Evolutionary conservation across 148 eudicot genomes (phyloP), one percentile per base, ranked within the genome.

Genomic region (Spergularia marina): DNA sequence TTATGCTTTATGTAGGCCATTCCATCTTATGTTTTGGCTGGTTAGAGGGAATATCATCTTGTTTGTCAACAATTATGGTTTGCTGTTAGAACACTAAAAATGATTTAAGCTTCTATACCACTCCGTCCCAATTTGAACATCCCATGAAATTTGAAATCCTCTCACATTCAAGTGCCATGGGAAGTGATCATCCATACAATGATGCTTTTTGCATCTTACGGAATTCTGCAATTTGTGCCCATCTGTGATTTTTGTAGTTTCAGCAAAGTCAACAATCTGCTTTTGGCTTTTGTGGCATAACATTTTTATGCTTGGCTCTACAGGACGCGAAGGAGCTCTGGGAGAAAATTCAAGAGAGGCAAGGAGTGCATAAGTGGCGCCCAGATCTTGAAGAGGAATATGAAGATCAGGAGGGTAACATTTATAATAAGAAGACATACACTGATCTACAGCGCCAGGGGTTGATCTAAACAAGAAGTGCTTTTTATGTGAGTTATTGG

Each of bases 341-440:
- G 98, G 98, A 86, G 76, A 84, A 78, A 86, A 94, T 94, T 66
- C 97, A 94, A 83, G 89, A 86, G 75, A 84, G 86, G 79, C 97
- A 92, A 82, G 97, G 97, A 47, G 70, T 85, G 79, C 85, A 92
- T 77, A 94, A 94, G 83, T 94, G 98, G 98, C 91, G 97, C 20
- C 97, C 98, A 2, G 98, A 94, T 11, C 92, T 94, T 53, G 98
- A 94, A 83, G 98, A 94, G 79, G 97, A 94, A 71, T 91, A 91
- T 41, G 98, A 94, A 85, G 97, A 92, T 61, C 84, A 80, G 76
- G 98, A 94, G 84, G 98, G 98, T 25, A 94, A 91, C 82, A 91
- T 94, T 21, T 92, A 94, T 72, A 92, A 90, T 79, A 94, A 90
- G 89, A 94, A 94, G 84, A 90, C 98, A 0, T 94, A 82, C 64